Evolutionary conservation across 1,284 basidiomycete species (phyloP).

Genomic region (Trichosporon faecale): DNA sequence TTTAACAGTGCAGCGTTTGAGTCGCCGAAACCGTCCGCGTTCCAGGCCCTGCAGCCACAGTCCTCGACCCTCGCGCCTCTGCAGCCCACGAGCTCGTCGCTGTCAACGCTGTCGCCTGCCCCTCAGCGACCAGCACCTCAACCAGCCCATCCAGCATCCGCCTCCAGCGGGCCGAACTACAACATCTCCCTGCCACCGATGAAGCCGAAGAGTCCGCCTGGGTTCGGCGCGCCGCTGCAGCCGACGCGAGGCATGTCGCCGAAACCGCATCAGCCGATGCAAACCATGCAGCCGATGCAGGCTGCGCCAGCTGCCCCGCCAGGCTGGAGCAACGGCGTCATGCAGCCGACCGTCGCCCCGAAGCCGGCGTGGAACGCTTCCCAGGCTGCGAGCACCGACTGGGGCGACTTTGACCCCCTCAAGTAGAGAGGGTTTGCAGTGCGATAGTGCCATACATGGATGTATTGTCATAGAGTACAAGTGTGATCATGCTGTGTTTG

Average conservation of each 20-base stretch:
- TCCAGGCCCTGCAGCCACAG: constrained; percentile 12
- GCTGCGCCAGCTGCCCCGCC: constrained; percentile 34
- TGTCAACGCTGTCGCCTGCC: neutral
- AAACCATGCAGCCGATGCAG: neutral
- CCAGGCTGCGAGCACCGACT: constrained; percentile 32
- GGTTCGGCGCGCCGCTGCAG: constrained; percentile 14
- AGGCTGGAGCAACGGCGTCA: constrained; percentile 42
- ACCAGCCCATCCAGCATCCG: neutral
- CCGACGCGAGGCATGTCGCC: constrained; percentile 13
- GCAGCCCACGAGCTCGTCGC: constrained; percentile 20
- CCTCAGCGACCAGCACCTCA: neutral
- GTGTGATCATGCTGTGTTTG: neutral
- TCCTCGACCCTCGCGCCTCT: constrained; percentile 17
- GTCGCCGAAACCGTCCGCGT: constrained; percentile 13
- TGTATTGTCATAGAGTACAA: constrained; percentile 10
- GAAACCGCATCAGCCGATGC: neutral
- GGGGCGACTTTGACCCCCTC: constrained; percentile 52
- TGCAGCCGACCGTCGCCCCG: constrained; percentile 42
- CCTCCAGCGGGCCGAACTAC: constrained; percentile 42
- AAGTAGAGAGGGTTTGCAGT: constrained; percentile 27
- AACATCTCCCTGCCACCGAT: constrained; percentile 43
- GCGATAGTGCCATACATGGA: constrained; percentile 6
- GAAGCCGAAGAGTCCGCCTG: constrained; percentile 21
- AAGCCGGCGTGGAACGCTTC: constrained; percentile 34
- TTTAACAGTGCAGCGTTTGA: constrained; percentile 45